A percentile compares a stretch with the other conserved stretches of the same genome.
phyloP scores from a whole-genome alignment of 345 rosid genomes.

The Acer campestre region DNA sequence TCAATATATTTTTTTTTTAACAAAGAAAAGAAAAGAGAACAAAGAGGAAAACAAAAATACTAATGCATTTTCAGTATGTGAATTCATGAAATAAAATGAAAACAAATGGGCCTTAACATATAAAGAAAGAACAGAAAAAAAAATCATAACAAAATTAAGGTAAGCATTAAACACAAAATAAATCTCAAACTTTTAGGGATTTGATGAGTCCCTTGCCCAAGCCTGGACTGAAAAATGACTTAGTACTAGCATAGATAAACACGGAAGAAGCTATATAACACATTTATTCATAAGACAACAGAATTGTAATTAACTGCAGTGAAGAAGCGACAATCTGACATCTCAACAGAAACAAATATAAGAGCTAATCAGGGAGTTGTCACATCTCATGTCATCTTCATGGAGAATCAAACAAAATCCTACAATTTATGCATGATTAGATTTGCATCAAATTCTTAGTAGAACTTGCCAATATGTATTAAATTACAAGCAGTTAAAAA shows the following conservation, averaged over 20 bases:
- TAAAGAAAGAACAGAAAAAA: background rate
- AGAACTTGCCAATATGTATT: background rate
- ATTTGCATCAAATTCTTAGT: background rate
- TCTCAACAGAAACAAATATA: background rate
- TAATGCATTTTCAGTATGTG: background rate
- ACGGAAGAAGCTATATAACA: background rate
- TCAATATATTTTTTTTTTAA: background rate
- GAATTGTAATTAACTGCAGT: background rate
- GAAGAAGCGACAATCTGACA: background rate
- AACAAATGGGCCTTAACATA: background rate
- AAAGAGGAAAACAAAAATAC: slow-evolving; percentile 5
- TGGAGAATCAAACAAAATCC: background rate
- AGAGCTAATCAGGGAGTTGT: background rate
- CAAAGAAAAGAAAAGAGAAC: background rate
- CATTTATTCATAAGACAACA: background rate
- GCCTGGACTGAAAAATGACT: slow-evolving; percentile 2
- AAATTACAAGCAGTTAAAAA: background rate
- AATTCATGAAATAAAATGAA: background rate
- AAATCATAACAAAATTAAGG: background rate
- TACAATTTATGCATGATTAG: too few relatives aligned
- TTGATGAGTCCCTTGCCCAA: background rate
- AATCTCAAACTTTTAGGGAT: background rate
- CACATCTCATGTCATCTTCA: background rate
- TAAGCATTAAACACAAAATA: background rate
- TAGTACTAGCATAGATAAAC: background rate